Percentiles rank a stretch among this genome's conserved stretches.
phyloP scores from a whole-genome alignment of 2,329 filamentous ascomycete species.

The Phyllosticta citriasiana region DNA sequence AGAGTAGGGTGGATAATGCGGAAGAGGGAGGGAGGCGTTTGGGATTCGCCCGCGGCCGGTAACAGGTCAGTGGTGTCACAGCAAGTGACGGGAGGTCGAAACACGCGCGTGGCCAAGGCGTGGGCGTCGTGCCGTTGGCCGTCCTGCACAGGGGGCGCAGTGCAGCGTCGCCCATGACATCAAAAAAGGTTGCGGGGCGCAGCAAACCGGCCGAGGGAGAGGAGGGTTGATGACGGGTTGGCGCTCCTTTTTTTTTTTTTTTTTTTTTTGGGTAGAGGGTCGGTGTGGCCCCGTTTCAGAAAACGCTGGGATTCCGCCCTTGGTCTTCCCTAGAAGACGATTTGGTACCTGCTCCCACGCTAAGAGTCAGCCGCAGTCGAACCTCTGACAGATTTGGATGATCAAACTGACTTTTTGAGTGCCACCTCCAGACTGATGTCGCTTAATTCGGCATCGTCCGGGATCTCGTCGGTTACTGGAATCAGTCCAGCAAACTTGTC shows the following conservation, averaged over 20 bases:
- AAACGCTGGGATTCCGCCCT: not conserved
- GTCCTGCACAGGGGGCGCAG: not conserved
- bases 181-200: not conserved
- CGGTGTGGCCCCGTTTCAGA: not conserved
- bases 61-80: not conserved
- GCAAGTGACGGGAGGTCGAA: not conserved
- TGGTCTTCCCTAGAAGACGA: conserved; percentile 5
- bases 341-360: conserved; percentile 8
- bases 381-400: not conserved
- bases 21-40: not conserved
- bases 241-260: not conserved
- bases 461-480: conserved; percentile 77
- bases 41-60: not conserved
- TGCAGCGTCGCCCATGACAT: not conserved
- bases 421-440: conserved; percentile 47
- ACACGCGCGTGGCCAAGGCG: not conserved
- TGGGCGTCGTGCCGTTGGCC: not conserved
- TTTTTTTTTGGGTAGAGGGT: not conserved
- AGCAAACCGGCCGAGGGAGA: not conserved
- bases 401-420: conserved; percentile 42
- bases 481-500: conserved; percentile 87
- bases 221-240: not conserved
- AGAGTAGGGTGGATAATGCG: not conserved
- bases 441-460: conserved; percentile 44
- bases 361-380: not conserved